phyloP scores from a whole-genome alignment of 1,284 basidiomycete genomes.

The Golubevia pallescens region DNA sequence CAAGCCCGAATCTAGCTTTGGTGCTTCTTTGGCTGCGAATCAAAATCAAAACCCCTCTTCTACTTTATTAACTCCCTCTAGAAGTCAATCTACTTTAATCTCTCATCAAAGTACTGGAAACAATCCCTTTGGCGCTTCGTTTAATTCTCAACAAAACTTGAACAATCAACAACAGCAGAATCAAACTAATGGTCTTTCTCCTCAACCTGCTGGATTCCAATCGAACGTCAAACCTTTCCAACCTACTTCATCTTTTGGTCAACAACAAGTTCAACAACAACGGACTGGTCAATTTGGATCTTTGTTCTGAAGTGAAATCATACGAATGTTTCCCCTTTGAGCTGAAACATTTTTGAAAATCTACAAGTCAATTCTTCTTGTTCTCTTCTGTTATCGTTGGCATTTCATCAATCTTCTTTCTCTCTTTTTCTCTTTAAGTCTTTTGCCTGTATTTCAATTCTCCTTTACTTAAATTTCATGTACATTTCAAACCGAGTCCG shows the following conservation, averaged over 20 bases:
- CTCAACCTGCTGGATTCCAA: conserved; percentile 38
- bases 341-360: too few species aligned
- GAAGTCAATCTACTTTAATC: neutral
- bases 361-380: too few species aligned
- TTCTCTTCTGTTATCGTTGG: too few species aligned
- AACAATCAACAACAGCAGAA: neutral
- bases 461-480: too few species aligned
- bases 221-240: conserved; percentile 53
- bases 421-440: too few species aligned
- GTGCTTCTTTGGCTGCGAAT: conserved; percentile 24
- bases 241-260: conserved; percentile 48
- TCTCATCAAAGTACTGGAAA: conserved; percentile 29
- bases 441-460: too few species aligned
- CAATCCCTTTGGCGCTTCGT: conserved; percentile 31
- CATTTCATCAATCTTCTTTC: too few species aligned
- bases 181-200: conserved; percentile 3
- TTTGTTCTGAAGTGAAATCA: neutral
- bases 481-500: too few species aligned
- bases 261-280: conserved; percentile 2
- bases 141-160: conserved; percentile 1
- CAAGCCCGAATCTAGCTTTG: conserved; percentile 42
- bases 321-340: too few species aligned
- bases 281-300: neutral
- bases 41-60: too few species aligned
- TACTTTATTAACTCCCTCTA: conserved; percentile 8